Base-by-base conservation (phyloP, 2,329 filamentous ascomycete genomes). In the Macroventuria anomochaeta region DNA sequence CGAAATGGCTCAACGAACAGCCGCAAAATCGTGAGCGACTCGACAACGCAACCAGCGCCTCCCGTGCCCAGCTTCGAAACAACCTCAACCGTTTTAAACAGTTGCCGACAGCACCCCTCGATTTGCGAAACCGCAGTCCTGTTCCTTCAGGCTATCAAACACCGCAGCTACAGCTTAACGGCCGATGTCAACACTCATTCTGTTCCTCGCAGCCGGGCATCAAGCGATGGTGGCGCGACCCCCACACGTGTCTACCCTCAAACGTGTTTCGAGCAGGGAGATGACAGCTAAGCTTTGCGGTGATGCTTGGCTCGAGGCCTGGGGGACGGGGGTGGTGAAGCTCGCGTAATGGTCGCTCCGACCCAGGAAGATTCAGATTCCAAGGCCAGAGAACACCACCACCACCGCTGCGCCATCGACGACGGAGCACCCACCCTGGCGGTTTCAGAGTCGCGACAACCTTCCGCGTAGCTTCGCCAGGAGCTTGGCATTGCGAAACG, bases 401-500 rank as follows among this genome's bases (percentile, higher is more conserved):
- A 25, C 23, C 23, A 8, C 8, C 8, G 23, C 23, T 5, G 23
- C 23, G 23, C 23, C 39, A 6, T 32, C 39, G 26, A 33, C 28
- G 11, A 31, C 39, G 46, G 17, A 10, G 26, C 13, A 37, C 21
- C 26, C 39, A 47, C 39, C 28, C 33, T 36, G 53, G 39, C 44
- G 21, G 63, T 66, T 66, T 66, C 62, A 66, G 56, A 51, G 21
- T 43, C 43, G 59, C 49, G 41, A 47, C 57, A 46, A 36, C 34
- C 23, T 36, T 41, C 43, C 46, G 38, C 29, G 52, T 42, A 50
- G 51, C 57, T 62, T 62, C 51, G 40, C 44, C 40, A 49, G 28
- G 44, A 46, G 39, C 64, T 65, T 68, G 62, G 63, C 62, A 62
- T 56, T 57, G 53, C 57, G 61, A 68, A 67, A 69, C 66, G 57